A percentile compares a stretch with the other conserved stretches of the same genome.
These are phyloP conservation scores for Verticillium nonalfalfae DNA, from an alignment of 2,329 filamentous ascomycete genomes.

Conservation along the genomic window DNA sequence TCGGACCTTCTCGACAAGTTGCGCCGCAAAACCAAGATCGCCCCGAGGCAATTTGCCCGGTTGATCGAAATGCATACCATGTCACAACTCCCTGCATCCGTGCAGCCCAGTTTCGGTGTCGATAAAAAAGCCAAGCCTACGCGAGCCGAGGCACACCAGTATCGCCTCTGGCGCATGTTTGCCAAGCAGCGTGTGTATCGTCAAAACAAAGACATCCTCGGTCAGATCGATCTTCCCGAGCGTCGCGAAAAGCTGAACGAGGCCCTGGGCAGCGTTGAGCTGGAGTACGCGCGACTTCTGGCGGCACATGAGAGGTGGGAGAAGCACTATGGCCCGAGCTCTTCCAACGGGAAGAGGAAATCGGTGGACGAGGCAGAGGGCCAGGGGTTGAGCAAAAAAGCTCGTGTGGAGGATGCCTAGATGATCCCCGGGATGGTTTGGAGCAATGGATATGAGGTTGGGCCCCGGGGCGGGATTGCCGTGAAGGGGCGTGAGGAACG, in stretches of 20 bases:
- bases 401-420: constrained; percentile 23
- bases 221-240: constrained; percentile 62
- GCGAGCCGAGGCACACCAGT: constrained; percentile 53
- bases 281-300: constrained; percentile 66
- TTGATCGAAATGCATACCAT: constrained; percentile 71
- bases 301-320: constrained; percentile 33
- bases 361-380: constrained; percentile 19
- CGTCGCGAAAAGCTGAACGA: constrained; percentile 67
- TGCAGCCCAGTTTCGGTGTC: constrained; percentile 44
- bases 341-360: constrained; percentile 41
- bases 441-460: not conserved
- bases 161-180: constrained; percentile 66
- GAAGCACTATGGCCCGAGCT: constrained; percentile 17
- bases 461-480: not conserved
- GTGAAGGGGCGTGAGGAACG: not conserved
- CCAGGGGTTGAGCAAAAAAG: constrained; percentile 35
- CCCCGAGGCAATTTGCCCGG: constrained; percentile 67
- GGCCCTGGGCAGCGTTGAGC: constrained; percentile 60
- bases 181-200: constrained; percentile 73
- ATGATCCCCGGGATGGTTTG: not conserved
- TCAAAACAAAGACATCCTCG: constrained; percentile 66
- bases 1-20: constrained; percentile 47
- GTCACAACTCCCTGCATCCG: constrained; percentile 48
- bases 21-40: constrained; percentile 62
- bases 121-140: constrained; percentile 36